A percentile compares a stretch with the other conserved stretches of the same genome.
These are phyloP conservation scores for Syncephalastrum racemosum DNA, from an alignment of 371 early-diverging fungal species.

Conservation along the genomic window DNA sequence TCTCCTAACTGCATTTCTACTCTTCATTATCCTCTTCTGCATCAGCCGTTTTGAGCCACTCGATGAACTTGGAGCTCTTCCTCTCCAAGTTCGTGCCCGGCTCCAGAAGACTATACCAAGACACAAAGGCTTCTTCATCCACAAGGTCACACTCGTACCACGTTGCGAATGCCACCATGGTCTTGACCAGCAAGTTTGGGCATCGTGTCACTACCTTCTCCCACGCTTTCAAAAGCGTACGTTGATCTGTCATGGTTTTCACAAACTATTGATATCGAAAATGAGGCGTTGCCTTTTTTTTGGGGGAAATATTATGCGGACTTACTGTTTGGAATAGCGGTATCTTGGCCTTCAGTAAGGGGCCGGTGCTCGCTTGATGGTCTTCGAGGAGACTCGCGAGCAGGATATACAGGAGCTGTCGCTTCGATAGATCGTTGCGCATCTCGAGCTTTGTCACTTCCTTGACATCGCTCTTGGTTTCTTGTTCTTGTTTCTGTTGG, in stretches of 20 bases:
- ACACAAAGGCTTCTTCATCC: slow-evolving; percentile 69
- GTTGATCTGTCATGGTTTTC: slow-evolving; percentile 59
- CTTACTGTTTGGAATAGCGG: slow-evolving; percentile 58
- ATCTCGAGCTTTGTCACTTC: slow-evolving; percentile 76
- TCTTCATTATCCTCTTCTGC: slow-evolving; percentile 54
- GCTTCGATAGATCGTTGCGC: slow-evolving; percentile 72
- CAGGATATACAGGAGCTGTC: slow-evolving; percentile 60
- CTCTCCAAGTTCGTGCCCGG: slow-evolving; percentile 54
- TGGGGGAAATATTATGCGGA: not conserved
- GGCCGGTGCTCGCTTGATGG: slow-evolving; percentile 15
- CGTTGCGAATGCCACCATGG: slow-evolving; percentile 56
- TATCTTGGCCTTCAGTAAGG: slow-evolving; percentile 34
- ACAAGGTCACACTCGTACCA: slow-evolving; percentile 72
- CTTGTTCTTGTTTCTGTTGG: slow-evolving; percentile 24
- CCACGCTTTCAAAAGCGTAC: slow-evolving; percentile 63
- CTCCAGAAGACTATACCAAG: slow-evolving; percentile 58
- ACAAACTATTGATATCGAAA: slow-evolving; percentile 52
- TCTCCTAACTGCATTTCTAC: not conserved
- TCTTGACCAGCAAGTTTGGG: slow-evolving; percentile 47
- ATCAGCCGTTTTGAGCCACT: slow-evolving; percentile 72
- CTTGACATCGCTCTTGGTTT: slow-evolving; percentile 44
- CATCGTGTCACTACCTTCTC: slow-evolving; percentile 59
- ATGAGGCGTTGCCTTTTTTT: not conserved
- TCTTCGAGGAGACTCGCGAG: slow-evolving; percentile 62
- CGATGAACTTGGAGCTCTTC: slow-evolving; percentile 63